phyloP scores from a whole-genome alignment of 768 basidiomycete genomes.

The Mycena epipterygia region DNA sequence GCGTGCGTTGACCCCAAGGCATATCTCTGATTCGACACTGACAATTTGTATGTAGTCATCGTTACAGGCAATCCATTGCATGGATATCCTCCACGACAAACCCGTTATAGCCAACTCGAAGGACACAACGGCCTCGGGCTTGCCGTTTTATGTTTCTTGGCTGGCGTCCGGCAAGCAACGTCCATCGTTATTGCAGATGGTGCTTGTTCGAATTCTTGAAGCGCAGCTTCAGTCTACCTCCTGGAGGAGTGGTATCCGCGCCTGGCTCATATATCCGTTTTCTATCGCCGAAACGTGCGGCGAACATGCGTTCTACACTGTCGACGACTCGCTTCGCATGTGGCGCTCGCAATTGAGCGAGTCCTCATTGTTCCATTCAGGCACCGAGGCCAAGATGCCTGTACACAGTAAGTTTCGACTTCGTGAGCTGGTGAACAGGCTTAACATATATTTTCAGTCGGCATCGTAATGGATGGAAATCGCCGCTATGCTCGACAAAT shows the following conservation, averaged over 20 bases:
- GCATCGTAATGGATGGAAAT: conserved; percentile 36
- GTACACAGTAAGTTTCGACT: conserved; percentile 11
- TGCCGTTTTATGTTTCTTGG: conserved; percentile 21
- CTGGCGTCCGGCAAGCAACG: conserved; percentile 21
- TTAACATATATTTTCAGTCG: conserved; percentile 20
- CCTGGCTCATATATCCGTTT: conserved; percentile 19
- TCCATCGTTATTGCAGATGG: conserved; percentile 17
- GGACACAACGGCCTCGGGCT: background rate
- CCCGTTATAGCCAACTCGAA: conserved; percentile 19
- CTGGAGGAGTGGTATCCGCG: background rate
- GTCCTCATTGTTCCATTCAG: conserved; percentile 24
- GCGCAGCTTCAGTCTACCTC: conserved; percentile 25
- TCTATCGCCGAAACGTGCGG: conserved; percentile 11
- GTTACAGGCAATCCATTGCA: conserved; percentile 27
- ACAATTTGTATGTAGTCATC: conserved; percentile 11
- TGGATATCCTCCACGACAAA: conserved; percentile 32
- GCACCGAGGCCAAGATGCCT: conserved; percentile 21
- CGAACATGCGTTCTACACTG: conserved; percentile 4
- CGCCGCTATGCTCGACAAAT: conserved; percentile 28
- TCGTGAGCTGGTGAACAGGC: background rate
- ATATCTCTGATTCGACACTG: background rate
- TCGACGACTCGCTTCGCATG: background rate
- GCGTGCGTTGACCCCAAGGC: background rate
- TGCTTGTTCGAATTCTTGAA: conserved; percentile 25
- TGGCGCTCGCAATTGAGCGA: conserved; percentile 20